phyloP scores from a whole-genome alignment of 495 filamentous ascomycete genomes.

The Cetradonia linearis region DNA sequence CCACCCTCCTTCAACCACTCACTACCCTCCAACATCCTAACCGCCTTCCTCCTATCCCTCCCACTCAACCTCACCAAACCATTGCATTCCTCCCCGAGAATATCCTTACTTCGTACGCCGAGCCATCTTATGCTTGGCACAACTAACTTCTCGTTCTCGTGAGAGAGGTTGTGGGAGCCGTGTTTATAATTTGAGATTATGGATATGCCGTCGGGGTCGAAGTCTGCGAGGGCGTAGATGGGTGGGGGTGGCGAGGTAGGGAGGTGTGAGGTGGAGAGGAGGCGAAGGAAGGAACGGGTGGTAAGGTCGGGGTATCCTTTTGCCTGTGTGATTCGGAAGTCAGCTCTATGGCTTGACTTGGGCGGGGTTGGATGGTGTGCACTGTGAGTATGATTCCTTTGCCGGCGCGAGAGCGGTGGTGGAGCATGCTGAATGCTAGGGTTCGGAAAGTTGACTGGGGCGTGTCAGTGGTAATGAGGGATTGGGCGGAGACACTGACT shows the following conservation, averaged over 20 bases:
- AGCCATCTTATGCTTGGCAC: conserved; percentile 59
- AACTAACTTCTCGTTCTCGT: conserved; percentile 53
- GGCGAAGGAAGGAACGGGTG: conserved; percentile 57
- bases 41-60: conserved; percentile 58
- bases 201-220: conserved; percentile 71
- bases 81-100: conserved; percentile 31
- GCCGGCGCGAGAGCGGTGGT: conserved; percentile 39
- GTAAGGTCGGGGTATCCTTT: conserved; percentile 90
- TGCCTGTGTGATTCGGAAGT: conserved; percentile 38
- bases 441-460: conserved; percentile 70
- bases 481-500: conserved; percentile 34
- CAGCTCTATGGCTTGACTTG: neutral
- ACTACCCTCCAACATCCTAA: conserved; percentile 50
- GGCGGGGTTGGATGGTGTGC: conserved; percentile 17
- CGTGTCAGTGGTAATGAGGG: conserved; percentile 13
- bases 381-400: conserved; percentile 63
- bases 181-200: conserved; percentile 83
- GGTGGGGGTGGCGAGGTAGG: conserved; percentile 31
- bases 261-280: conserved; percentile 27
- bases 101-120: conserved; percentile 56
- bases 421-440: conserved; percentile 45
- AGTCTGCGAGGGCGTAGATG: conserved; percentile 67
- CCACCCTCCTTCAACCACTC: conserved; percentile 34
- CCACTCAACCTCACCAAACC: conserved; percentile 45
- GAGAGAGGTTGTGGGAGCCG: conserved; percentile 62